phyloP scores from a whole-genome alignment of 768 basidiomycete genomes.

The Hypholoma sublateritium region DNA sequence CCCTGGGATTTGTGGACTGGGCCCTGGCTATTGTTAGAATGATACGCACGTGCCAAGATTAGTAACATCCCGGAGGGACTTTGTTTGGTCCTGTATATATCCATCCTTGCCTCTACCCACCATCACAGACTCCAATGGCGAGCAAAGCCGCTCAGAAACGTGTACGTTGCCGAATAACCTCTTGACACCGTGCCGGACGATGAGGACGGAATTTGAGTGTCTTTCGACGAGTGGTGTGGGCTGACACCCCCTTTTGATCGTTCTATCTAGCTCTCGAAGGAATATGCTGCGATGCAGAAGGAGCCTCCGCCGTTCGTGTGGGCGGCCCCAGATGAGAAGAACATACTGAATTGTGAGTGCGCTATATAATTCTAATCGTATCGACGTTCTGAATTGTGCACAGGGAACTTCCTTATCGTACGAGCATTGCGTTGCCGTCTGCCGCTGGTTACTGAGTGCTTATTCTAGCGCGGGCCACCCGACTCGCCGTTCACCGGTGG shows the following conservation, averaged over 20 bases:
- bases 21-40: neutral
- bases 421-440: slow-evolving; percentile 27
- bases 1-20: neutral
- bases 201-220: neutral
- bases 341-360: slow-evolving; percentile 87
- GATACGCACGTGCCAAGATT: neutral
- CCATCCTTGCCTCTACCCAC: slow-evolving; percentile 22
- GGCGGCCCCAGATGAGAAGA: slow-evolving; percentile 96
- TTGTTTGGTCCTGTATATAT: slow-evolving; percentile 22
- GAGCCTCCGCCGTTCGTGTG: slow-evolving; percentile 95
- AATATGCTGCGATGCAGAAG: slow-evolving; percentile 89
- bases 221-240: neutral
- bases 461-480: slow-evolving; percentile 81
- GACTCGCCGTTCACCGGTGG: slow-evolving; percentile 90
- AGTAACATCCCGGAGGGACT: neutral
- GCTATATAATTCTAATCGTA: neutral
- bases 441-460: slow-evolving; percentile 12
- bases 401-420: slow-evolving; percentile 96
- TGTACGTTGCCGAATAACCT: slow-evolving; percentile 36
- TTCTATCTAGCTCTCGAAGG: slow-evolving; percentile 67
- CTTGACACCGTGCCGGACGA: slow-evolving; percentile 5
- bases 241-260: slow-evolving; percentile 4
- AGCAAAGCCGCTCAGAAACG: slow-evolving; percentile 87
- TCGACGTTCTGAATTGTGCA: slow-evolving; percentile 7
- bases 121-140: slow-evolving; percentile 52